Conservation (phyloP, 208 protist genomes). For the Acanthamoeba triangularis region DNA sequence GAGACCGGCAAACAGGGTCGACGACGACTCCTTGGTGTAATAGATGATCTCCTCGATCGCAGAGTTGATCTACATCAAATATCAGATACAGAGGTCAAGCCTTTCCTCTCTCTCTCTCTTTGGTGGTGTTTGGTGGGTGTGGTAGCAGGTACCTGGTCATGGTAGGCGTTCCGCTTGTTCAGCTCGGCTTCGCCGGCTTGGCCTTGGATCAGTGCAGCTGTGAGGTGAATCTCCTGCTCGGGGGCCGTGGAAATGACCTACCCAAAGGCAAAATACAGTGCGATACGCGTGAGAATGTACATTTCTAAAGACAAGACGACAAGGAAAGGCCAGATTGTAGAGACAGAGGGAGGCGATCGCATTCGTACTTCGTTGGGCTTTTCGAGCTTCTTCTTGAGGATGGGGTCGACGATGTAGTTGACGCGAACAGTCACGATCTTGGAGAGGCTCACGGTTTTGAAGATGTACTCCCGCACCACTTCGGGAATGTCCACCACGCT, state of each 20-base stretch:
- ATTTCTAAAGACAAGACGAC: neutral
- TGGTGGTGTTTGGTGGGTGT: neutral
- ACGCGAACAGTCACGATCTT: conserved; percentile 34
- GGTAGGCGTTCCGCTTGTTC: neutral
- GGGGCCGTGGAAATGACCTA: neutral
- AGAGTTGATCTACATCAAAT: neutral
- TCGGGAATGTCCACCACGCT: conserved; percentile 3
- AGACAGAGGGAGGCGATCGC: neutral
- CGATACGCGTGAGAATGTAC: neutral
- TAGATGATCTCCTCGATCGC: conserved; percentile 66
- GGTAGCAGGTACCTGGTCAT: neutral
- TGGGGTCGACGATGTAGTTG: conserved; percentile 59
- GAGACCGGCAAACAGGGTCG: conserved; percentile 55
- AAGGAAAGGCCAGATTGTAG: neutral
- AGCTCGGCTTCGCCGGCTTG: neutral
- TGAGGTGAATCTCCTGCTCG: conserved; percentile 25
- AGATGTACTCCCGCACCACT: conserved; percentile 36
- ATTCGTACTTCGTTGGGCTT: neutral
- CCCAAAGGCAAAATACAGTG: neutral
- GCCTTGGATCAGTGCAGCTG: neutral
- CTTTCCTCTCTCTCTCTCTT: no score
- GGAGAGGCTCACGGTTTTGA: conserved; percentile 1
- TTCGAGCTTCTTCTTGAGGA: conserved; percentile 60
- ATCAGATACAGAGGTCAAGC: neutral
- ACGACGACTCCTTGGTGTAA: conserved; percentile 53